Percentiles rank a stretch among this genome's conserved stretches.
These are phyloP conservation scores for Epithemia pelagica DNA, from an alignment of 108 stramenopile species.

Conservation along the genomic window DNA sequence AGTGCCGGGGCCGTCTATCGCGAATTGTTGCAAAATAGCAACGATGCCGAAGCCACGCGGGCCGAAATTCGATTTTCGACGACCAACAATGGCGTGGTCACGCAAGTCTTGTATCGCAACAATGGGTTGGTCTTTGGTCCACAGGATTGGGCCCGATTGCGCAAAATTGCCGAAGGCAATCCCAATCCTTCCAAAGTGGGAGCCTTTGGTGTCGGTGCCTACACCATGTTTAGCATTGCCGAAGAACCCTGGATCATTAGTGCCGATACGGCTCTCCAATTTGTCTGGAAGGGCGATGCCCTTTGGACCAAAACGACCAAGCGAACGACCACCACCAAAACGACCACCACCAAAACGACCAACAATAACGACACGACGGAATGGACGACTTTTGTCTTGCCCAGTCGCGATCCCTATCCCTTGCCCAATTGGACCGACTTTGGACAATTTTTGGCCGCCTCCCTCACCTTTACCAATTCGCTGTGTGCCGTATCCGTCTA, in stretches of 20 bases:
- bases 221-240: slow-evolving; percentile 80
- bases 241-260: slow-evolving; percentile 76
- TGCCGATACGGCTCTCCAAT: slow-evolving; percentile 54
- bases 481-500: slow-evolving; percentile 45
- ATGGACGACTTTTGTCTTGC: slow-evolving; percentile 77
- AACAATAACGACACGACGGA: slow-evolving; percentile 14
- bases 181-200: slow-evolving; percentile 59
- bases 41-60: slow-evolving; percentile 73
- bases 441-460: slow-evolving; percentile 64
- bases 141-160: slow-evolving; percentile 73
- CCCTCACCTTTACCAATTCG: slow-evolving; percentile 64
- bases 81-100: slow-evolving; percentile 30
- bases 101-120: slow-evolving; percentile 64
- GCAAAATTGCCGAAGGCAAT: slow-evolving; percentile 86
- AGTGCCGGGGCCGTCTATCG: slow-evolving; percentile 72
- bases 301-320: slow-evolving; percentile 56
- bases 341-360: no score
- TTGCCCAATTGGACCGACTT: slow-evolving; percentile 58
- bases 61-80: slow-evolving; percentile 75
- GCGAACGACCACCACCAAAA: slow-evolving; percentile 17
- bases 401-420: slow-evolving; percentile 64
- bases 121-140: slow-evolving; percentile 74
- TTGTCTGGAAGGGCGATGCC: slow-evolving; percentile 83
- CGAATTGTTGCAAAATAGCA: slow-evolving; percentile 79
- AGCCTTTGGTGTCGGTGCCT: slow-evolving; percentile 63